Conservation (phyloP, 306 rosid genomes). For the Phaseolus lunatus region DNA sequence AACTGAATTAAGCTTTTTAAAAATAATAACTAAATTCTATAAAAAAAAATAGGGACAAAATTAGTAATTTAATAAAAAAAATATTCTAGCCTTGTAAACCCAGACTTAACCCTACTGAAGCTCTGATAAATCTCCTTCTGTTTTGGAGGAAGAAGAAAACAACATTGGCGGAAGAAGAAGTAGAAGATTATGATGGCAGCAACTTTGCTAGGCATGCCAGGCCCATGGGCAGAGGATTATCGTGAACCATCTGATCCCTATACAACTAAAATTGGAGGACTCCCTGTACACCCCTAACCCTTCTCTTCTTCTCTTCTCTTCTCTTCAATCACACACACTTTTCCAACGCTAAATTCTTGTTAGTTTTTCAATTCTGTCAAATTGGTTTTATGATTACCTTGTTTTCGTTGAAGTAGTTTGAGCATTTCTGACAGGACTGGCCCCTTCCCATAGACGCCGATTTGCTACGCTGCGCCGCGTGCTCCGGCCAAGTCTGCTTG, state of each 20-base stretch:
- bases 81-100: too few species aligned
- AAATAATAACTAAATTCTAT: too few species aligned
- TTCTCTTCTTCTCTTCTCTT: neutral
- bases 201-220: conserved; percentile 79
- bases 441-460: conserved; percentile 58
- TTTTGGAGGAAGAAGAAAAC: neutral
- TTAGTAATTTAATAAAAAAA: too few species aligned
- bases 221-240: conserved; percentile 73
- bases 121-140: neutral
- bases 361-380: neutral
- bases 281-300: conserved; percentile 60
- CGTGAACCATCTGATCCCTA: conserved; percentile 71
- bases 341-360: neutral
- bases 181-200: conserved; percentile 34
- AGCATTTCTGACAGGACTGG: conserved; percentile 61
- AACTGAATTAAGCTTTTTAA: too few species aligned
- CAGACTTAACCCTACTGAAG: neutral
- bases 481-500: conserved; percentile 66
- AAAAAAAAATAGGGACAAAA: too few species aligned
- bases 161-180: neutral
- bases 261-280: conserved; percentile 83
- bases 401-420: neutral
- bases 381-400: neutral
- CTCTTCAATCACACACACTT: neutral
- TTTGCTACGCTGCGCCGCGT: conserved; percentile 63